Percentiles rank a stretch among this genome's conserved stretches.
These are phyloP conservation scores for Eimeria necatrix DNA, from an alignment of 169 alveolate genomes.

Conservation along the genomic window DNA sequence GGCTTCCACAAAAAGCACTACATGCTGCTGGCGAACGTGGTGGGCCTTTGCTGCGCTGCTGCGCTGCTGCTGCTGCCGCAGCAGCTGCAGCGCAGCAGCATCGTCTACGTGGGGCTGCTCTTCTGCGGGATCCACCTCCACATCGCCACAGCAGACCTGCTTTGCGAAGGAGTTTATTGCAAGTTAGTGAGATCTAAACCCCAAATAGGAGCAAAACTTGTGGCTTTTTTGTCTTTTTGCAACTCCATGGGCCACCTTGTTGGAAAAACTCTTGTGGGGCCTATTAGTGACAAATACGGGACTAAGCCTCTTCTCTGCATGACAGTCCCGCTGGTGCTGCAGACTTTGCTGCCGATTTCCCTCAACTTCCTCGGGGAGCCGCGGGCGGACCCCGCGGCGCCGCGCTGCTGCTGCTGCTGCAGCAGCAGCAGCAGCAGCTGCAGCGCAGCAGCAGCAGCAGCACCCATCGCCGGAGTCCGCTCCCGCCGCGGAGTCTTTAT, in stretches of 20 bases:
- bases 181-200: slow-evolving; percentile 68
- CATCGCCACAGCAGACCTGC: slow-evolving; percentile 62
- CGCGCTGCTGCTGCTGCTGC: no score
- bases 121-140: slow-evolving; percentile 70
- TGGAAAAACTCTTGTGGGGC: slow-evolving; percentile 78
- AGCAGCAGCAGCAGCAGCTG: no score
- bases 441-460: background rate
- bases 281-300: slow-evolving; percentile 75
- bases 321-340: slow-evolving; percentile 74
- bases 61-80: slow-evolving; percentile 29
- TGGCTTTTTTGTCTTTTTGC: slow-evolving; percentile 70
- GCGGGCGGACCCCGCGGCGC: background rate
- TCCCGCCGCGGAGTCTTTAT: background rate
- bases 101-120: slow-evolving; percentile 60
- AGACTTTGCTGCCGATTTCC: slow-evolving; percentile 68
- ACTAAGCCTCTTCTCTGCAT: slow-evolving; percentile 63
- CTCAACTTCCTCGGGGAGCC: slow-evolving; percentile 73
- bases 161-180: slow-evolving; percentile 78
- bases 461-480: background rate
- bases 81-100: slow-evolving; percentile 5
- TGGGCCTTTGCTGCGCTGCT: slow-evolving; percentile 27
- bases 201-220: slow-evolving; percentile 65
- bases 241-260: slow-evolving; percentile 77
- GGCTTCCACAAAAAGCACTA: slow-evolving; percentile 74
- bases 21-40: slow-evolving; percentile 74